Evolutionary conservation across 306 rosid species (phyloP).

Genomic region (Cucumis cinereus): DNA sequence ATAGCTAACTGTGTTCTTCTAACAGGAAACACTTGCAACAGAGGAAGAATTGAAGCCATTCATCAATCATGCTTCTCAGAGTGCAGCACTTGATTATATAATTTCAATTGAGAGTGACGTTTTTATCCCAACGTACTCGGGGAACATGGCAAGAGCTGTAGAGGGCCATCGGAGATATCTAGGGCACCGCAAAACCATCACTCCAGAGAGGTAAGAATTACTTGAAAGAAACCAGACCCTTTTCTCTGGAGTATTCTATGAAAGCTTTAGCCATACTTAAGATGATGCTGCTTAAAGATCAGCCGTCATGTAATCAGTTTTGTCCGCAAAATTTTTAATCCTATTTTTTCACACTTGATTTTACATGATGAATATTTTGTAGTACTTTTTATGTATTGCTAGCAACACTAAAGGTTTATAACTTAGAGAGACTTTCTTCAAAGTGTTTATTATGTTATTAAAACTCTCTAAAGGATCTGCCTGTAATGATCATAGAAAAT

Average conservation of each 20-base stretch:
- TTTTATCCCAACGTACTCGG: slow-evolving; percentile 73
- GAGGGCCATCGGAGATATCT: slow-evolving; percentile 93
- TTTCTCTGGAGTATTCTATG: background rate
- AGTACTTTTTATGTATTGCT: background rate
- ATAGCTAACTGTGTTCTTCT: slow-evolving; percentile 14
- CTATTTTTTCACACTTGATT: background rate
- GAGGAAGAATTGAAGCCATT: slow-evolving; percentile 65
- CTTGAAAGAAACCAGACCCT: background rate
- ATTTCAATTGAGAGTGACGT: slow-evolving; percentile 85
- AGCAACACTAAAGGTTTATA: background rate
- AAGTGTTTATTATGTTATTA: background rate
- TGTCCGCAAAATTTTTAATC: background rate
- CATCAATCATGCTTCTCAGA: slow-evolving; percentile 75
- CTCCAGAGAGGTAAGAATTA: slow-evolving; percentile 59
- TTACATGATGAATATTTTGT: background rate
- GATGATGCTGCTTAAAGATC: background rate
- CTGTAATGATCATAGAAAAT: background rate
- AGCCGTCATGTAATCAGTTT: background rate
- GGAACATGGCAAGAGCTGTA: slow-evolving; percentile 95
- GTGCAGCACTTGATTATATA: slow-evolving; percentile 83
- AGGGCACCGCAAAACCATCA: slow-evolving; percentile 77
- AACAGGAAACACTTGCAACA: slow-evolving; percentile 80
- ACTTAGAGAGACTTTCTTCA: background rate
- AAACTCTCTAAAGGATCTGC: background rate
- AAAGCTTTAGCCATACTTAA: background rate